phyloP scores from a whole-genome alignment of 1,284 basidiomycete species.

The Papiliotrema terrestris region DNA sequence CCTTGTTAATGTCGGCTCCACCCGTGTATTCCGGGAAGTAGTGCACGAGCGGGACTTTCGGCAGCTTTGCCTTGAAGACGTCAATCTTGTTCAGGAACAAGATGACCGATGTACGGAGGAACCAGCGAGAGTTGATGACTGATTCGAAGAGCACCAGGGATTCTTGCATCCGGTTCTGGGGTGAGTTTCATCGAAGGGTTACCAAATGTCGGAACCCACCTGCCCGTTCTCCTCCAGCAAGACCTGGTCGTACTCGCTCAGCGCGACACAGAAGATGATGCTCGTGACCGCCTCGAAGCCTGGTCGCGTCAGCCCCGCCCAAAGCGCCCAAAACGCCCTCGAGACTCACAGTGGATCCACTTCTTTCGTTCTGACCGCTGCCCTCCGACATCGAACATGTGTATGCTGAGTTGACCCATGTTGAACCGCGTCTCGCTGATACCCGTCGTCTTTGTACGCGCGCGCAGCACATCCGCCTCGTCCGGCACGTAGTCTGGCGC shows the following conservation, averaged over 20 bases:
- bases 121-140: constrained; percentile 98
- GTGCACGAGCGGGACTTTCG: constrained; percentile 76
- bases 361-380: constrained; percentile 92
- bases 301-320: constrained; percentile 7
- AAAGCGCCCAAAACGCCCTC: neutral
- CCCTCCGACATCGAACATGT: constrained; percentile 90
- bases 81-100: constrained; percentile 95
- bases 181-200: neutral
- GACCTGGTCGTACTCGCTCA: constrained; percentile 93
- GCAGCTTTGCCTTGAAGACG: constrained; percentile 88
- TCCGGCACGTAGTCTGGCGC: constrained; percentile 76
- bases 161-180: constrained; percentile 91
- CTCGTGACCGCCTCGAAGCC: constrained; percentile 87
- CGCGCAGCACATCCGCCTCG: constrained; percentile 83
- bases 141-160: constrained; percentile 89
- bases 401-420: constrained; percentile 53
- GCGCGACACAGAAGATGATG: constrained; percentile 91
- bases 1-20: constrained; percentile 93
- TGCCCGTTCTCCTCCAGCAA: constrained; percentile 64
- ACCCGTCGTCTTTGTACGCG: constrained; percentile 86
- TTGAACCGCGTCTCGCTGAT: constrained; percentile 79
- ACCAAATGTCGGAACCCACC: constrained; percentile 37
- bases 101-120: constrained; percentile 86
- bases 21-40: constrained; percentile 92
- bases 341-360: constrained; percentile 73